These are phyloP conservation scores for Oryza glaberrima DNA, from an alignment of 176 grass and related monocot species.

Conservation along the genomic window DNA sequence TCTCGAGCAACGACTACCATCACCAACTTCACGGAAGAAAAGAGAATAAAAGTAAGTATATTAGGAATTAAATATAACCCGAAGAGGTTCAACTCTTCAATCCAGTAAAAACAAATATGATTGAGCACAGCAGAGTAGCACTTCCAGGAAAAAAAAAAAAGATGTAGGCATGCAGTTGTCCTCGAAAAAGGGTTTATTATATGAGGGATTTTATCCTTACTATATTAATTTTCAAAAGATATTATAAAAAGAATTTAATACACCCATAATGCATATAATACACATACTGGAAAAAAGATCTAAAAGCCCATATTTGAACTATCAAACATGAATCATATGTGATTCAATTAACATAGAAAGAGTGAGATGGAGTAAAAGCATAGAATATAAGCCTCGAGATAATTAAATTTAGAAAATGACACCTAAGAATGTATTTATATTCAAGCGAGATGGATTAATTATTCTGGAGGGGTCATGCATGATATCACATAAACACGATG, in stretches of 20 bases:
- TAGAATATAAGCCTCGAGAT: not conserved
- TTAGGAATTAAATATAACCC: not conserved
- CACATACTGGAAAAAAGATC: too few relatives aligned
- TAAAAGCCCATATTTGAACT: too few relatives aligned
- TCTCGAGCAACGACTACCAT: conserved; percentile 95
- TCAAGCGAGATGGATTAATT: conserved; percentile 11
- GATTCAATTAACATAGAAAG: too few relatives aligned
- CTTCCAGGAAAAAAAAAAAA: not conserved
- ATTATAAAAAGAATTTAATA: too few relatives aligned
- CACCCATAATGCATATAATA: too few relatives aligned
- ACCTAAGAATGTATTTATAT: not conserved
- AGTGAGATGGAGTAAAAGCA: too few relatives aligned
- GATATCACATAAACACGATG: not conserved
- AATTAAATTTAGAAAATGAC: conserved; percentile 9
- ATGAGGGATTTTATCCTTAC: too few relatives aligned
- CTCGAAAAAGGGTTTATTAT: too few relatives aligned
- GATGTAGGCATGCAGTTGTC: not conserved
- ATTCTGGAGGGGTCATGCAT: conserved; percentile 7
- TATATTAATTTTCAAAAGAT: too few relatives aligned
- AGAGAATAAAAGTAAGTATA: conserved; percentile 31
- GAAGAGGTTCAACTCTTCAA: not conserved
- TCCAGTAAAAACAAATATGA: not conserved
- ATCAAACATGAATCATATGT: too few relatives aligned
- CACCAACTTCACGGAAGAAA: conserved; percentile 65
- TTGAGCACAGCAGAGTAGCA: conserved; percentile 13